Evolutionary conservation across 306 rosid species (phyloP), one percentile per base, ranked within the genome.

Genomic region (Chamaecrista fasciculata): DNA sequence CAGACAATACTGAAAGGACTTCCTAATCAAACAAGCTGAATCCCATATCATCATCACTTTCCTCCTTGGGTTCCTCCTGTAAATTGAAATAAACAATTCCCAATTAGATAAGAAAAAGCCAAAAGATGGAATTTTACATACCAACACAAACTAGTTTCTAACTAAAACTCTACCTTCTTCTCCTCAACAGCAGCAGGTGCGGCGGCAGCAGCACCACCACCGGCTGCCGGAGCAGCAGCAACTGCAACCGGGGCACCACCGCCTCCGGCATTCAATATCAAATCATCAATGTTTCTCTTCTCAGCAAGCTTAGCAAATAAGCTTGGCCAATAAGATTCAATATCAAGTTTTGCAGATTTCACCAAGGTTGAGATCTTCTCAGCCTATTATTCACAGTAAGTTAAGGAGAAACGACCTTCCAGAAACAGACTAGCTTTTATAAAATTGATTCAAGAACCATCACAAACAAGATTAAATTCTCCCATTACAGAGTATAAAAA

Each of bases 301-400:
- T 90, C 93, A 0, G 87, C 87, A 21, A 92, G 90, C 71, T 90
- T 92, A 18, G 96, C 93, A 28, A 92, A 90, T 57, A 92, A 66
- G 72, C 69, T 16, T 3, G 83, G 83, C 98, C 96, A 92, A 62
- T 76, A 92, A 0, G 91, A 78, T 24, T 87, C 96, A 12, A 87
- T 84, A 1, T 55, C 4, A 43, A 92, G 70, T 0, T 85, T 79
- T 20, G 96, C 96, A 0, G 82, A 69, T 37, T 86, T 84, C 74
- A 90, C 84, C 77, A 92, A 21, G 26, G 90, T 11, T 0, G 74
- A 51, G 60, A 92, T 85, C 25, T 92, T 92, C 24, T 90, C 98
- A 3, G 96, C 46, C 98, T 92, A 82, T 73, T 21, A 11, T n/a
- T n/a, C n/a, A 51, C 31, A 60, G 3, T 21, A 11, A 62, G 25